Conservation (phyloP, 805 yeast genomes). For the Candida qinlingensis region DNA sequence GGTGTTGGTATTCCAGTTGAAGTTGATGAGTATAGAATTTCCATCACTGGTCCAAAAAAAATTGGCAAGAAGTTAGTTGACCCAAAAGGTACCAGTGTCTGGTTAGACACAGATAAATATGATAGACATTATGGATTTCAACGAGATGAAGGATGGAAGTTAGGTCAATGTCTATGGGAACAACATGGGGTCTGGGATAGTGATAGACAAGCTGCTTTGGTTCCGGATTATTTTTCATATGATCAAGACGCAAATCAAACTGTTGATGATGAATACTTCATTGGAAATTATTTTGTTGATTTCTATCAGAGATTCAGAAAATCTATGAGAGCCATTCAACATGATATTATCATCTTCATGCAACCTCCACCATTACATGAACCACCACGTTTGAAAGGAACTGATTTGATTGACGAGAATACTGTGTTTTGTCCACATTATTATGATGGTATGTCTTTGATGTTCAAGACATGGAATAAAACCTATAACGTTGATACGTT, state of each 20-base stretch:
- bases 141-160: slow-evolving; percentile 57
- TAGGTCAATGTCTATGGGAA: slow-evolving; percentile 79
- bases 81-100: slow-evolving; percentile 62
- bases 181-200: slow-evolving; percentile 73
- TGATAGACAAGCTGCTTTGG: slow-evolving; percentile 30
- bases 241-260: slow-evolving; percentile 33
- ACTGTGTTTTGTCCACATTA: slow-evolving; percentile 84
- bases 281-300: slow-evolving; percentile 59
- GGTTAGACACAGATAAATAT: slow-evolving; percentile 53
- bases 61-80: slow-evolving; percentile 51
- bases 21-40: slow-evolving; percentile 65
- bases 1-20: slow-evolving; percentile 74
- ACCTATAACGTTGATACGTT: slow-evolving; percentile 81
- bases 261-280: slow-evolving; percentile 50
- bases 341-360: slow-evolving; percentile 50
- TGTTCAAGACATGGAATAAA: slow-evolving; percentile 88
- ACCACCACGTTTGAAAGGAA: slow-evolving; percentile 61
- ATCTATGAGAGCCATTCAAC: slow-evolving; percentile 41
- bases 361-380: slow-evolving; percentile 79
- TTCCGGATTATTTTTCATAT: slow-evolving; percentile 46
- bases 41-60: slow-evolving; percentile 73
- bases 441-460: slow-evolving; percentile 89
- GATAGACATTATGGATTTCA: slow-evolving; percentile 70
- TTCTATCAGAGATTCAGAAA: slow-evolving; percentile 49
- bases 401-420: slow-evolving; percentile 48